Percentiles rank a stretch among this genome's conserved stretches.
These are phyloP conservation scores for Salix koriyanagi DNA, from an alignment of 345 rosid species.

Conservation along the genomic window DNA sequence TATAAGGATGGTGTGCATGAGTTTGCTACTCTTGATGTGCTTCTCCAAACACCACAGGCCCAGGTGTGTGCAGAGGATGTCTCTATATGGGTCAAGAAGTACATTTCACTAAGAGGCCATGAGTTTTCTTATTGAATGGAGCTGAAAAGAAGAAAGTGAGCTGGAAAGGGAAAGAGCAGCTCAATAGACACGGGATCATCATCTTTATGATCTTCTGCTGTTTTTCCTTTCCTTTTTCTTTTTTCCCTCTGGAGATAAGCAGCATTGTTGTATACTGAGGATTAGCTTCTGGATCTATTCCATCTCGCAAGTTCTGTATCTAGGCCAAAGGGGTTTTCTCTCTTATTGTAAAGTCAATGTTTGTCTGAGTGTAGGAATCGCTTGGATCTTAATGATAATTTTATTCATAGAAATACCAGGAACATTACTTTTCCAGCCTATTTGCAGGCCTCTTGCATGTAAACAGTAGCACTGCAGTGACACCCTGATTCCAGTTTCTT, in stretches of 20 bases:
- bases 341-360: background rate
- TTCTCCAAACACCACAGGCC: conserved; percentile 81
- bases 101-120: conserved; percentile 74
- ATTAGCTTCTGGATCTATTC: background rate
- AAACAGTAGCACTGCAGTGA: background rate
- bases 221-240: background rate
- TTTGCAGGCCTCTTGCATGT: background rate
- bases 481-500: background rate
- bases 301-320: background rate
- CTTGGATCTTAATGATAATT: background rate
- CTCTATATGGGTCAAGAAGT: conserved; percentile 89
- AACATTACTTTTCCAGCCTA: background rate
- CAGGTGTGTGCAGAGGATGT: conserved; percentile 92
- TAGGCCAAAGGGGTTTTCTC: background rate
- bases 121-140: conserved; percentile 71
- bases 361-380: background rate
- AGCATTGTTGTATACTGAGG: background rate
- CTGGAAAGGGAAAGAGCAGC: background rate
- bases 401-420: background rate
- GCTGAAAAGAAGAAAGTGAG: background rate
- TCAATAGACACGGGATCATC: background rate
- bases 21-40: conserved; percentile 90
- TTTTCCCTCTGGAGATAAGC: conserved; percentile 8
- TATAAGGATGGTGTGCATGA: conserved; percentile 93
- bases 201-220: background rate